Evolutionary conservation across 2,329 filamentous ascomycete species (phyloP), one percentile per base, ranked within the genome.

Genomic region (Bimuria novae-zelandiae): DNA sequence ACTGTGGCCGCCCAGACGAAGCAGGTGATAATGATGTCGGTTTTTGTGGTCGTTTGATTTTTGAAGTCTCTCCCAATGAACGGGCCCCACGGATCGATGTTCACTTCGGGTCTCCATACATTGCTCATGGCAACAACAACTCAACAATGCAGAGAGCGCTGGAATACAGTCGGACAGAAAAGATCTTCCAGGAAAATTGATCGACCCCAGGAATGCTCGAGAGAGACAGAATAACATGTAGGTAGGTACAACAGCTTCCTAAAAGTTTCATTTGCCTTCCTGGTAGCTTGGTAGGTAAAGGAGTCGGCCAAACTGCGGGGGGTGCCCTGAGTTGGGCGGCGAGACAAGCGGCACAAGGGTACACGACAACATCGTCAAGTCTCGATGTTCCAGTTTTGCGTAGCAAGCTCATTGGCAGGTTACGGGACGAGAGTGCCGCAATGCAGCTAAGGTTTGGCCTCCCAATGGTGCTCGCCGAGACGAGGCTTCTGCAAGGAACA

Each of bases 1-100:
- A 70, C 47, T 2, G 71, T 72, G 40, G 69, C 40, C 1, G 29
- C 64, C 60, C 61, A 74, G 7, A 72, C 65, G 1, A 63, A 33
- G 1, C 67, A 65, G 16, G 69, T 64, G n/a, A 70, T 65, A 33
- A 64, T 62, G 42, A 74, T 63, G 35, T 74, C 69, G 40, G 57
- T 23, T n/a, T 48, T 47, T 2, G 64, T 70, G 36, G 73, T 72
- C 14, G 53, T n/a, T 40, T 72, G 62, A 14, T 60, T 59, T 10
- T 53, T 30, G 42, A 65, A 74, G 3, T 42, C 35, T 8, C 49
- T 23, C 3, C 51, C 33, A 16, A 65, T 51, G 43, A 62, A 59
- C 19, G 63, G 63, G 3, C 63, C 63, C 59, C 56, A 60, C 35
- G 60, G 52, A 11, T 19, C 3, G 37, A 55, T 56, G 23, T 41